Evolutionary conservation across 805 yeast genomes (phyloP).

Genomic region (Candida pini): DNA sequence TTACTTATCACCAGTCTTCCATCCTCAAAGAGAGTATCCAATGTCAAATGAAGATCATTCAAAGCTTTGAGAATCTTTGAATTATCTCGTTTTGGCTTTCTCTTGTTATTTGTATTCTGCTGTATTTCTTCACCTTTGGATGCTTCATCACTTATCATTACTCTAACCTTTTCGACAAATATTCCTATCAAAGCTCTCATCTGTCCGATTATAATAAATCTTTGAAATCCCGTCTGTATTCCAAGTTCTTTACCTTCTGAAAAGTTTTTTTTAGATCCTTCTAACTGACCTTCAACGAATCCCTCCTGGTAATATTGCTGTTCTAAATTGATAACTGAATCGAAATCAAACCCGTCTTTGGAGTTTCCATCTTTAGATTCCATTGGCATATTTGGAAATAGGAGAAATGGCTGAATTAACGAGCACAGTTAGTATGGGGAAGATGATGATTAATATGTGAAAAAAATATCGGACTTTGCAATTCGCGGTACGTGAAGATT

Average conservation of each 20-base stretch:
- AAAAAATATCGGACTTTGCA: too few species aligned
- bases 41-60: conserved; percentile 13
- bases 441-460: too few species aligned
- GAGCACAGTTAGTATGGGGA: too few species aligned
- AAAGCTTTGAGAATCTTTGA: conserved; percentile 12
- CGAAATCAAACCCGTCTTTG: conserved; percentile 41
- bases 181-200: conserved; percentile 42
- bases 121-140: not conserved
- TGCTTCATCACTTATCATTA: not conserved
- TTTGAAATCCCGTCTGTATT: conserved; percentile 68
- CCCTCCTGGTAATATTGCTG: conserved; percentile 63
- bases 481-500: too few species aligned
- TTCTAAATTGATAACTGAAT: conserved; percentile 56
- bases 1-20: conserved; percentile 18
- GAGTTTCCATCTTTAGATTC: conserved; percentile 5
- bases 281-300: conserved; percentile 60
- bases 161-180: conserved; percentile 28
- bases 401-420: too few species aligned
- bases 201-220: conserved; percentile 66
- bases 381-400: conserved; percentile 16
- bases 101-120: conserved; percentile 6
- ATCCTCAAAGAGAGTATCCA: conserved; percentile 18
- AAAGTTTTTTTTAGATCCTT: conserved; percentile 53
- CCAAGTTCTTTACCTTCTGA: conserved; percentile 85
- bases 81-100: conserved; percentile 13